Conservation (phyloP, 179 eudicot species). For the Camellia oleifera region DNA sequence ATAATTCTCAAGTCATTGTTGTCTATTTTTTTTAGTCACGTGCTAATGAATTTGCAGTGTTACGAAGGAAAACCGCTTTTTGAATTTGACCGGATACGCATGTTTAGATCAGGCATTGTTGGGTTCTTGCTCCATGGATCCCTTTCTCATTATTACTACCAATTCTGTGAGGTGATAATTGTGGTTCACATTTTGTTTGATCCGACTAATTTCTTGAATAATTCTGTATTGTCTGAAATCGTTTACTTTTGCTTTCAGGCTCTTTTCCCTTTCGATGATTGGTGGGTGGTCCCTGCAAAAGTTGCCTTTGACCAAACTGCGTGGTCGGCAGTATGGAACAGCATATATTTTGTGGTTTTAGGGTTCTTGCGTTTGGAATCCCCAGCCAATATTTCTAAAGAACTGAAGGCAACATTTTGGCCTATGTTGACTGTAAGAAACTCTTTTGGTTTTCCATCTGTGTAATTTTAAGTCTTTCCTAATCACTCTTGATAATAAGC, state of each 20-base stretch:
- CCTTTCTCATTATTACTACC: slow-evolving; percentile 92
- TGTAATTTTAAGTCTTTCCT: background rate
- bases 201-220: slow-evolving; percentile 23
- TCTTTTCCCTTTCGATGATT: slow-evolving; percentile 73
- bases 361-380: slow-evolving; percentile 77
- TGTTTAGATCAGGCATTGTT: slow-evolving; percentile 83
- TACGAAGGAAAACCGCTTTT: slow-evolving; percentile 92
- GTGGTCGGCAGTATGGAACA: slow-evolving; percentile 93
- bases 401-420: slow-evolving; percentile 72
- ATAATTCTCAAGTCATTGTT: background rate
- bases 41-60: slow-evolving; percentile 51
- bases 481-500: background rate
- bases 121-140: slow-evolving; percentile 92
- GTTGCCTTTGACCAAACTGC: slow-evolving; percentile 90
- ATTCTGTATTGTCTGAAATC: slow-evolving; percentile 23
- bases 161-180: slow-evolving; percentile 74
- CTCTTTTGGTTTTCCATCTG: background rate
- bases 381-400: slow-evolving; percentile 53
- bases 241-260: slow-evolving; percentile 37
- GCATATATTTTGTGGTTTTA: slow-evolving; percentile 72
- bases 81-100: slow-evolving; percentile 87
- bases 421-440: slow-evolving; percentile 90
- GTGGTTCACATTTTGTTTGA: background rate
- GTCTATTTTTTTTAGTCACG: background rate
- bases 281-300: slow-evolving; percentile 97